These are phyloP conservation scores for Austroboletus novae-zelandiae DNA, from an alignment of 1,284 basidiomycete genomes.

Conservation along the genomic window DNA sequence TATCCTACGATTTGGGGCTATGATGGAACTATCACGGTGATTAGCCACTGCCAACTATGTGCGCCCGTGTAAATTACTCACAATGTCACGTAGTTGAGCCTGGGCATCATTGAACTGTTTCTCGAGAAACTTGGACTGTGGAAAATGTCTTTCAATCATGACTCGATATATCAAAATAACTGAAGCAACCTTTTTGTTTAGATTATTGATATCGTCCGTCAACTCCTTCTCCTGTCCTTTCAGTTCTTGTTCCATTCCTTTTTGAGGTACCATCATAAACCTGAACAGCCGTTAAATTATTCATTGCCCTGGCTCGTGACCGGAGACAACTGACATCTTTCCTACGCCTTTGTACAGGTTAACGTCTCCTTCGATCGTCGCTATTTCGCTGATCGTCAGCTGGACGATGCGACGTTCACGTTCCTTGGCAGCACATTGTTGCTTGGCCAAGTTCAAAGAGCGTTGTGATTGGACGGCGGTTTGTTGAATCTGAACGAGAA, in stretches of 20 bases:
- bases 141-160: slow-evolving; percentile 1
- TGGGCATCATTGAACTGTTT: slow-evolving; percentile 91
- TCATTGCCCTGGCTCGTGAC: not conserved
- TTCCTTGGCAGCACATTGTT: slow-evolving; percentile 78
- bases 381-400: slow-evolving; percentile 78
- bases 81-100: slow-evolving; percentile 82
- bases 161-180: not conserved
- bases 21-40: slow-evolving; percentile 54
- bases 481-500: slow-evolving; percentile 86
- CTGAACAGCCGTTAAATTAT: slow-evolving; percentile 38
- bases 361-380: slow-evolving; percentile 60
- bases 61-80: slow-evolving; percentile 28
- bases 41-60: not conserved
- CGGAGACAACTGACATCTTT: slow-evolving; percentile 68
- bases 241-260: slow-evolving; percentile 73
- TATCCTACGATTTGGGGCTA: slow-evolving; percentile 49
- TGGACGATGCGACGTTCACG: slow-evolving; percentile 85
- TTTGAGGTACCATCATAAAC: slow-evolving; percentile 87
- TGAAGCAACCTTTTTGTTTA: slow-evolving; percentile 68
- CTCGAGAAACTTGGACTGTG: slow-evolving; percentile 82
- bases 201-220: slow-evolving; percentile 72
- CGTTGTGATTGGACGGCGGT: slow-evolving; percentile 81
- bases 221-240: slow-evolving; percentile 77
- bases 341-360: slow-evolving; percentile 89
- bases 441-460: slow-evolving; percentile 65